phyloP scores from a whole-genome alignment of 208 protist genomes.

The Balamuthia mandrillaris region DNA sequence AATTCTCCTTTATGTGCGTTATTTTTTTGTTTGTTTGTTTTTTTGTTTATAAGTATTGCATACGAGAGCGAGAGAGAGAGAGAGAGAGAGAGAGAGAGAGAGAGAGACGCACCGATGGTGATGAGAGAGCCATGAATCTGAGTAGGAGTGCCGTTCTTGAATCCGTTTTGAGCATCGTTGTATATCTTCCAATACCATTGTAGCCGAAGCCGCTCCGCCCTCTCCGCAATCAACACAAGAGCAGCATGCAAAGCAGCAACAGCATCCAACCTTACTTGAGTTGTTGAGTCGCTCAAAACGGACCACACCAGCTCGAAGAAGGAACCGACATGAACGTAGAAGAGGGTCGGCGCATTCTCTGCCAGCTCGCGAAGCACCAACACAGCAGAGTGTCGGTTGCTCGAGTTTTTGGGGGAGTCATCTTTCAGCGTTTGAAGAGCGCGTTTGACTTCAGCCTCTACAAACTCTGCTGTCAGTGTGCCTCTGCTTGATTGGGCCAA shows the following conservation, averaged over 20 bases:
- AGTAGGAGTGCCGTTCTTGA: conserved; percentile 43
- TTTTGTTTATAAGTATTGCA: neutral
- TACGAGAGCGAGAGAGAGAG: too few species aligned
- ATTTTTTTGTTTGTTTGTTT: too few species aligned
- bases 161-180: conserved; percentile 65
- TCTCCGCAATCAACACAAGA: conserved; percentile 66
- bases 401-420: conserved; percentile 40
- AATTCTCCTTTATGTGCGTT: too few species aligned
- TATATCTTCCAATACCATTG: conserved; percentile 74
- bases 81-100: neutral
- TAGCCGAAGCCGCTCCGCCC: conserved; percentile 59
- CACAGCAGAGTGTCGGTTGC: conserved; percentile 56
- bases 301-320: conserved; percentile 76
- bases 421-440: conserved; percentile 75
- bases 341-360: conserved; percentile 77
- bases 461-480: conserved; percentile 73
- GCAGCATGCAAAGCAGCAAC: conserved; percentile 63
- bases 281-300: neutral
- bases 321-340: conserved; percentile 69
- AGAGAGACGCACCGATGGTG: conserved; percentile 38
- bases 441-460: conserved; percentile 77
- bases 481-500: conserved; percentile 70
- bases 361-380: conserved; percentile 77
- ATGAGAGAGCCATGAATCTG: conserved; percentile 71
- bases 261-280: neutral